Percentiles rank a stretch among this genome's conserved stretches.
Conservation (phyloP, 176 grass and related monocot genomes). For the bread wheat (Triticum aestivum) region IWGSC_CS_RefSeq_v2.1 NC_057809.1:590863553-590864052, state of each 20-base stretch:
- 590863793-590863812: not conserved
- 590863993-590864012: not conserved
- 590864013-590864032: not conserved
- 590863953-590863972: not conserved
- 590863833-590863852: not conserved
- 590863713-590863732: not conserved
- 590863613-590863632: not conserved
- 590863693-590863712: not conserved
- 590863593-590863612: not conserved
- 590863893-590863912: not conserved
- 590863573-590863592: slow-evolving; percentile 12
- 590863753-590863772: not conserved
- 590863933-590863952: not conserved
- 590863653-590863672: not conserved
- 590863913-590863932: not conserved
- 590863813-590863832: not conserved
- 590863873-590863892: too few relatives aligned
- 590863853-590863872: not conserved
- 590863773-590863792: not conserved
- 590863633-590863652: not conserved
- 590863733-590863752: not conserved
- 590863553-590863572: not conserved
- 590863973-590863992: not conserved
- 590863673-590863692: not conserved
- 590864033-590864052: not conserved